Evolutionary conservation across 371 early-diverging fungal genomes (phyloP).

Genomic region (Entomophthora muscae): DNA sequence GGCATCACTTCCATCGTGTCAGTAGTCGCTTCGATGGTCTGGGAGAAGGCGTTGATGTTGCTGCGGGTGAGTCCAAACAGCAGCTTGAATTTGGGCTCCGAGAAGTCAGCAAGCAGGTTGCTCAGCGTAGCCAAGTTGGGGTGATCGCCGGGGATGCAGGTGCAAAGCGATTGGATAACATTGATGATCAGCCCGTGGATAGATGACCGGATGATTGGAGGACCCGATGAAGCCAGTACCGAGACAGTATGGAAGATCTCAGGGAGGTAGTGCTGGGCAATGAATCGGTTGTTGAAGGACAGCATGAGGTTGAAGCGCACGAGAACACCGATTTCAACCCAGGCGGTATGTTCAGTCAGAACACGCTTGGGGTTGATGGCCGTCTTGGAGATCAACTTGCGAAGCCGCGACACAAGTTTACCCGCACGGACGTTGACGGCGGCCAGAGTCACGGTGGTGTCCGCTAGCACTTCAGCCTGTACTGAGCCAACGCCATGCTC

Average conservation of each 20-base stretch:
- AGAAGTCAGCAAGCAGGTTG: constrained; percentile 40
- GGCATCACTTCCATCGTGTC: constrained; percentile 53
- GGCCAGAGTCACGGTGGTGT: constrained; percentile 69
- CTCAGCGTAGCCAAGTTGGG: constrained; percentile 36
- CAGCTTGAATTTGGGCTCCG: constrained; percentile 55
- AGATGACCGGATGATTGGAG: constrained; percentile 66
- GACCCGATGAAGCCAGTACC: constrained; percentile 65
- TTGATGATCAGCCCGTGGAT: constrained; percentile 83
- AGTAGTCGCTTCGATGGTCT: constrained; percentile 34
- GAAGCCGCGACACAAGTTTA: constrained; percentile 57
- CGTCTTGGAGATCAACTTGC: constrained; percentile 56
- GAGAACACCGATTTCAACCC: constrained; percentile 76
- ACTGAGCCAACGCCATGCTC: constrained; percentile 62
- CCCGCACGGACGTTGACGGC: constrained; percentile 54
- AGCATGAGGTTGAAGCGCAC: constrained; percentile 73
- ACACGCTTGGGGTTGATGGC: constrained; percentile 49
- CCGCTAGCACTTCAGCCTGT: constrained; percentile 71
- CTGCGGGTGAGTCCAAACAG: constrained; percentile 62
- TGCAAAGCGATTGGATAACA: constrained; percentile 70
- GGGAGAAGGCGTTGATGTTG: constrained; percentile 47
- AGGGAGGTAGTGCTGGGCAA: constrained; percentile 61
- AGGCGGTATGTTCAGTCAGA: constrained; percentile 61
- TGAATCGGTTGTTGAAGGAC: constrained; percentile 69
- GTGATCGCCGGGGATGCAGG: constrained; percentile 45
- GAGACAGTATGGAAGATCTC: constrained; percentile 74